These are phyloP conservation scores for Talaromyces piceae DNA, from an alignment of 2,329 filamentous ascomycete genomes.

Conservation along the genomic window DNA sequence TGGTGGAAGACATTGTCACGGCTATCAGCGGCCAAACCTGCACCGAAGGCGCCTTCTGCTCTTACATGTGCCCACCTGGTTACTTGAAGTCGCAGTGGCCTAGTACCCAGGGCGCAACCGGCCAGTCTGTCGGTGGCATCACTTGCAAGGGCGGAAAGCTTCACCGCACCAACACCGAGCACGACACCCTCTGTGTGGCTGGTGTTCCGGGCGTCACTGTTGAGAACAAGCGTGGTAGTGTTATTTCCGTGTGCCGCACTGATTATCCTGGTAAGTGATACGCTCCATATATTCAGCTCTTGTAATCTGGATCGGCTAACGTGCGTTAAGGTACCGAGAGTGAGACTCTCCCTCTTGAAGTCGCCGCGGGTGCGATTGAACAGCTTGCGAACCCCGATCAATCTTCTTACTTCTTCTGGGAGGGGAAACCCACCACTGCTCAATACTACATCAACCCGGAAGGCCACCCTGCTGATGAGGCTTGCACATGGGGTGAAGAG, in stretches of 20 bases:
- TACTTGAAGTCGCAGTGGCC: constrained; percentile 95
- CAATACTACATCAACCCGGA: constrained; percentile 96
- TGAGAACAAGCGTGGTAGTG: constrained; percentile 61
- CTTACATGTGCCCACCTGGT: constrained; percentile 84
- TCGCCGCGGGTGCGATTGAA: constrained; percentile 51
- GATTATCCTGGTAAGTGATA: constrained; percentile 71
- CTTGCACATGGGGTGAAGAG: constrained; percentile 68
- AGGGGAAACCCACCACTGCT: constrained; percentile 67
- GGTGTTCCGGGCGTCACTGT: constrained; percentile 66
- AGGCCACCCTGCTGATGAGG: constrained; percentile 58
- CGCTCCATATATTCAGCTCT: neutral
- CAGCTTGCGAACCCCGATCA: constrained; percentile 69
- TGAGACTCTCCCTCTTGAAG: constrained; percentile 71
- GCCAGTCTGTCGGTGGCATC: constrained; percentile 82
- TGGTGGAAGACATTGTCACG: constrained; percentile 60
- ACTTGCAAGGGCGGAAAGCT: constrained; percentile 68
- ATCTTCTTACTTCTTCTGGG: constrained; percentile 67
- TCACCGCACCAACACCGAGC: constrained; percentile 63
- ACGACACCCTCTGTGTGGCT: constrained; percentile 63
- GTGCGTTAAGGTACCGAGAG: constrained; percentile 56
- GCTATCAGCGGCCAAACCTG: constrained; percentile 57
- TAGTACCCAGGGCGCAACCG: constrained; percentile 63
- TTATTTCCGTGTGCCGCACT: constrained; percentile 79
- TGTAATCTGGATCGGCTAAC: neutral
- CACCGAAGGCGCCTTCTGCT: constrained; percentile 64